Evolutionary conservation across 2,329 filamentous ascomycete genomes (phyloP).

Genomic region (Colletotrichum plurivorum): DNA sequence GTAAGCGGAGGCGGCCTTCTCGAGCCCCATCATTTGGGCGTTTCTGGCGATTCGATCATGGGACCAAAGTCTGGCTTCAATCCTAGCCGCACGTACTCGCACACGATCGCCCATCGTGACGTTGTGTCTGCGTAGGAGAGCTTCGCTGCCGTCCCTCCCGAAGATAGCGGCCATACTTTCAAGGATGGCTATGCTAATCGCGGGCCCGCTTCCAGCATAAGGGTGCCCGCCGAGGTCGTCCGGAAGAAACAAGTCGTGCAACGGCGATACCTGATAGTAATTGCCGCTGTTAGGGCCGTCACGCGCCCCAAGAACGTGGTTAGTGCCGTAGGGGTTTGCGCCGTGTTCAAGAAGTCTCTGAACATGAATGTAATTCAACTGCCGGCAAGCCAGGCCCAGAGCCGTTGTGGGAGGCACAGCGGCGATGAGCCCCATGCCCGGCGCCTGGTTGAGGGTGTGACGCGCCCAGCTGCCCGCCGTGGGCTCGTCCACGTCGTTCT

Average conservation of each 20-base stretch:
- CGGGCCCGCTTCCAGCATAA: neutral
- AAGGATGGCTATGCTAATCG: neutral
- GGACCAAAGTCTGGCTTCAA: conserved; percentile 1
- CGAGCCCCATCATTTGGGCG: no score
- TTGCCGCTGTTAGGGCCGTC: neutral
- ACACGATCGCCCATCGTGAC: neutral
- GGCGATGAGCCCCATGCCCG: neutral
- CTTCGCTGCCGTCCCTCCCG: neutral
- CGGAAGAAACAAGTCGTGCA: conserved; percentile 29
- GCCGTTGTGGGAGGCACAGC: conserved; percentile 19
- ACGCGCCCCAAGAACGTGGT: neutral
- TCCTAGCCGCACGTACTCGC: neutral
- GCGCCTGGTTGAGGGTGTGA: neutral
- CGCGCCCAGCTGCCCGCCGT: conserved; percentile 9
- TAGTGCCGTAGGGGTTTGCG: neutral
- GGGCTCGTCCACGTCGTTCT: conserved; percentile 1
- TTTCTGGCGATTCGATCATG: neutral
- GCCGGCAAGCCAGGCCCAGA: conserved; percentile 23
- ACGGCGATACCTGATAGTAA: conserved; percentile 12
- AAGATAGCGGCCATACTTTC: neutral
- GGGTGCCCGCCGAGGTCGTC: neutral
- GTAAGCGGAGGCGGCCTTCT: neutral
- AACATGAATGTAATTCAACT: conserved; percentile 15
- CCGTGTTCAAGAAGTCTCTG: neutral
- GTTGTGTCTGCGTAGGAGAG: neutral